Conservation (phyloP, 2,329 filamentous ascomycete genomes). For the Geosmithia flava region DNA sequence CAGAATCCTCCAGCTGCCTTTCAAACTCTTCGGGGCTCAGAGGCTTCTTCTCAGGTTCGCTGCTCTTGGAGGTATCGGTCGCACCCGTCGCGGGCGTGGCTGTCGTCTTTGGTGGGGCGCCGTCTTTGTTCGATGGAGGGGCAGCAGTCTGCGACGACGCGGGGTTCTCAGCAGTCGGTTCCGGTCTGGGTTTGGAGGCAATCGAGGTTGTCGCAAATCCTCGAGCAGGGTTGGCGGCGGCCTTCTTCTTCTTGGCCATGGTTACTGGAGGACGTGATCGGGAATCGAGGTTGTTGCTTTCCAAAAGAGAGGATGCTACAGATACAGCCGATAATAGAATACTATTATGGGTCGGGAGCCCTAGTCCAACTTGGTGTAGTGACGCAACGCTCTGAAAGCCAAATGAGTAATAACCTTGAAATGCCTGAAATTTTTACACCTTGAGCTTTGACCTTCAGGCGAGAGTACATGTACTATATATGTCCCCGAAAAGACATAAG, state of each 20-base stretch:
- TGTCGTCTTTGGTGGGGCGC: constrained; percentile 12
- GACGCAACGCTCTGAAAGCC: background rate
- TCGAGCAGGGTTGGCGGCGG: constrained; percentile 72
- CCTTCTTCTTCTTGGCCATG: constrained; percentile 93
- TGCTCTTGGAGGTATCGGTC: background rate
- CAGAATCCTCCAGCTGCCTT: constrained; percentile 76
- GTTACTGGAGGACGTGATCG: background rate
- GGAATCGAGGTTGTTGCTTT: background rate
- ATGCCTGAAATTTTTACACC: background rate
- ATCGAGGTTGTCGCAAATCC: constrained; percentile 92
- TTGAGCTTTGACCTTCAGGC: background rate
- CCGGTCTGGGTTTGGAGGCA: constrained; percentile 66
- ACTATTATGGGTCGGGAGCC: background rate
- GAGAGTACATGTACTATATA: too few species aligned
- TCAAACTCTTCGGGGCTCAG: constrained; percentile 84
- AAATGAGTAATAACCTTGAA: background rate
- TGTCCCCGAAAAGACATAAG: too few species aligned
- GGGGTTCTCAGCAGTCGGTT: constrained; percentile 22
- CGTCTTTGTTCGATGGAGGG: constrained; percentile 14
- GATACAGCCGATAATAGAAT: background rate
- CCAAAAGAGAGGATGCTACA: background rate
- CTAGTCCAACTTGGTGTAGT: background rate
- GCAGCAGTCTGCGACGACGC: constrained; percentile 6
- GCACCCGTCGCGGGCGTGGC: constrained; percentile 1
- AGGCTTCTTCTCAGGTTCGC: background rate